phyloP scores from a whole-genome alignment of 768 basidiomycete genomes.

The Hygrophorus pudorinus region DNA sequence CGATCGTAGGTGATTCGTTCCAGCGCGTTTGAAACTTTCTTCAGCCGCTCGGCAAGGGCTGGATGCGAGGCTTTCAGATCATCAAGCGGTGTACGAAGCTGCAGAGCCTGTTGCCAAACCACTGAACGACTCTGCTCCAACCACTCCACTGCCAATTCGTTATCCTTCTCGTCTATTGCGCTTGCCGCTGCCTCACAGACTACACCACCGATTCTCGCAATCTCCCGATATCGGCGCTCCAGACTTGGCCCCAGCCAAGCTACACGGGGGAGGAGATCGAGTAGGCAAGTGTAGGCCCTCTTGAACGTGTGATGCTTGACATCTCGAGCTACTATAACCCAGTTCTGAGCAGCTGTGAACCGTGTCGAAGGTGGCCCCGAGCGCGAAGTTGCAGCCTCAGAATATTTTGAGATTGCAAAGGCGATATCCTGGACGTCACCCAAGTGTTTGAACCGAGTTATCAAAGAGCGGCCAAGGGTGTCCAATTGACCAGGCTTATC shows the following conservation, averaged over 20 bases:
- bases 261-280: slow-evolving; percentile 9
- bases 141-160: slow-evolving; percentile 14
- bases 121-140: slow-evolving; percentile 16
- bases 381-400: slow-evolving; percentile 5
- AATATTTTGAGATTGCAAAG: slow-evolving; percentile 5
- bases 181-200: slow-evolving; percentile 7
- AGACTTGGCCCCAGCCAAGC: slow-evolving; percentile 13
- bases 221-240: slow-evolving; percentile 3
- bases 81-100: slow-evolving; percentile 14
- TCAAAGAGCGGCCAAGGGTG: slow-evolving; percentile 11
- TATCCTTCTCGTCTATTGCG: slow-evolving; percentile 5
- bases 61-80: slow-evolving; percentile 4
- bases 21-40: slow-evolving; percentile 6
- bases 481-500: slow-evolving; percentile 1
- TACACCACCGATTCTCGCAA: slow-evolving; percentile 5
- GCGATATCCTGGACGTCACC: slow-evolving; percentile 5
- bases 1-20: no score
- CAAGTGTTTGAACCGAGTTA: slow-evolving; percentile 8
- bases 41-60: slow-evolving; percentile 3
- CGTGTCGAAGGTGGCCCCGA: slow-evolving; percentile 1
- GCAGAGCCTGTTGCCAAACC: slow-evolving; percentile 13
- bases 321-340: slow-evolving; percentile 1
- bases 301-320: neutral
- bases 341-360: slow-evolving; percentile 4
- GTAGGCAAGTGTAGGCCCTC: slow-evolving; percentile 4